Base-by-base conservation (phyloP, 306 rosid genomes). In the Macrotyloma uniflorum region DNA sequence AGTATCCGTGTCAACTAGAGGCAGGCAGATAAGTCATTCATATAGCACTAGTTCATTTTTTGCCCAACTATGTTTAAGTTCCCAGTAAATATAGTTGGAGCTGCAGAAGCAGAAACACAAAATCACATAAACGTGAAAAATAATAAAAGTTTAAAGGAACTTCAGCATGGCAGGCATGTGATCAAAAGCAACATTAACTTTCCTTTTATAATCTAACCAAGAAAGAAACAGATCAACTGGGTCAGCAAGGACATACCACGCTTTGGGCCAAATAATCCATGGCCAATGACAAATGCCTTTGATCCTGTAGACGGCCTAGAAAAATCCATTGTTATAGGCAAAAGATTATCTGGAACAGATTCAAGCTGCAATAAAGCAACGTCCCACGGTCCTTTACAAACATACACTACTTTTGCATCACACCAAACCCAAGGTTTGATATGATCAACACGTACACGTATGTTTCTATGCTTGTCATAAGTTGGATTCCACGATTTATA, bases 371-470 rank as follows among this genome's bases (percentile, higher is more conserved):
- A 82, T 65, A 95, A 78, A 70, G 98, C 97, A 86, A 91, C 91
- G 81, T 95, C 98, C 91, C 92, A 85, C 70, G 97, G 92, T 79
- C 98, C 98, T 86, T 88, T 89, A 75, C 97, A 92, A 65, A 94
- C 65, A 81, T 84, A 92, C 2, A 94, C 79, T 49, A 90, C 89
- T 88, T 79, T 92, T 75, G 98, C 97, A 46, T 85, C 88, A 67
- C 91, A 83, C 98, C 98, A 94, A 62, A 85, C 74, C 91, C 90
- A 90, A 76, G 92, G 97, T 53, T 88, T 79, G 43, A 64, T 74
- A 70, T 92, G 92, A 87, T 92, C 91, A 83, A 94, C 85, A 38
- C 97, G 97, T 22, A 94, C 93, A 20, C 84, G 88, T 83, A 92
- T 86, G 51, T 74, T 87, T 89, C 90, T 84, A 69, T 49, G 72